phyloP scores from a whole-genome alignment of 352 stramenopile species.

The Phytophthora fragariaefolia region DNA sequence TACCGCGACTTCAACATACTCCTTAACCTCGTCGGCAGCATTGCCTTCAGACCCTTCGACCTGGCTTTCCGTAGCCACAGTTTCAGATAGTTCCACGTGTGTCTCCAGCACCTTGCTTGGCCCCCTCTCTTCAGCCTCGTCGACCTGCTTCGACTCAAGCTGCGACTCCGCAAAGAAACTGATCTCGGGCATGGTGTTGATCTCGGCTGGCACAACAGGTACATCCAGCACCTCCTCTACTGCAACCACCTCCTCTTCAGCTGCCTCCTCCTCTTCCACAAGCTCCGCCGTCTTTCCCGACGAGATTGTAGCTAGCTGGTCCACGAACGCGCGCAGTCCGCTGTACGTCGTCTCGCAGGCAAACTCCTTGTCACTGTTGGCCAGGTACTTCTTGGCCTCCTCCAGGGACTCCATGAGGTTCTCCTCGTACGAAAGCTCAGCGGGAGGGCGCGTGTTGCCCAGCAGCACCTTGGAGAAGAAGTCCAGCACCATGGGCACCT shows the following conservation, averaged over 20 bases:
- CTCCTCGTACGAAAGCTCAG: slow-evolving; percentile 78
- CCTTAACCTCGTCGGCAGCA: slow-evolving; percentile 17
- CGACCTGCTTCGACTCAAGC: slow-evolving; percentile 41
- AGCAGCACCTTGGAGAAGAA: slow-evolving; percentile 87
- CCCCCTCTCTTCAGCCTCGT: slow-evolving; percentile 12
- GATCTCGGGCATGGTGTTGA: slow-evolving; percentile 69
- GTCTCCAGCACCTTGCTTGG: slow-evolving; percentile 4
- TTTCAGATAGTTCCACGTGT: slow-evolving; percentile 30
- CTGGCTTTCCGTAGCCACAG: slow-evolving; percentile 20
- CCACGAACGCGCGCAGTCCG: slow-evolving; percentile 62
- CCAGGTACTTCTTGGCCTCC: slow-evolving; percentile 78
- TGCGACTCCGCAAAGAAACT: slow-evolving; percentile 90
- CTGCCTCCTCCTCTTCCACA: slow-evolving; percentile 2
- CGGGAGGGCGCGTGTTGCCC: slow-evolving; percentile 78
- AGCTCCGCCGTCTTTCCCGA: slow-evolving; percentile 11
- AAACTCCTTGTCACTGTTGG: slow-evolving; percentile 71
- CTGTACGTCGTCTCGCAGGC: slow-evolving; percentile 78
- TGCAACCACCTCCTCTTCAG: slow-evolving; percentile 9
- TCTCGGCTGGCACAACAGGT: slow-evolving; percentile 34
- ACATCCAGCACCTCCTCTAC: slow-evolving; percentile 14
- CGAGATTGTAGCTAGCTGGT: slow-evolving; percentile 47
- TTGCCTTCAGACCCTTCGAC: slow-evolving; percentile 21
- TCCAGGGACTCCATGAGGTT: slow-evolving; percentile 83
- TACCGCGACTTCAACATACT: slow-evolving; percentile 19
- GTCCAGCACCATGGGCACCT: slow-evolving; percentile 83